Base-by-base conservation (phyloP, 1,139 yeast species). In the Pichia sp. region DNA sequence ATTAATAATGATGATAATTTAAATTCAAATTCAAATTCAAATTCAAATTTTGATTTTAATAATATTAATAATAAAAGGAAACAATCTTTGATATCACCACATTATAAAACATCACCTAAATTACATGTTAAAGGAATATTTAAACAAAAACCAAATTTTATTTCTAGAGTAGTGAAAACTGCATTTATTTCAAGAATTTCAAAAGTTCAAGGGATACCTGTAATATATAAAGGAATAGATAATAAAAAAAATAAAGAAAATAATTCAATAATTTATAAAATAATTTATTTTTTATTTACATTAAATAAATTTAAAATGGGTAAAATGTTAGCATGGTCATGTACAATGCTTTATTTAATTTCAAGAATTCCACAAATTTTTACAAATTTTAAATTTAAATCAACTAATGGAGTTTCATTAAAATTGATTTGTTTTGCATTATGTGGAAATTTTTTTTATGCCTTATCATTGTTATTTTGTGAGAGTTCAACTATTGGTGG, bases 351-450 rank as follows among this genome's bases (percentile, higher is more conserved):
- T 46, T 90, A 92, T 62, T 74, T 89, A 50, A 68, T 79, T 8
- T 87, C 96, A 2, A 72, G 98, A 54, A 69, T 89, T 46, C 98
- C 98, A 0, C 98, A 90, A 62, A 69, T 90, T 42, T 69, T 75
- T 63, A 86, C 86, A 59, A 90, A 90, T 67, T 81, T 81, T 63
- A 63, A 70, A 52, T 71, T 95, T 43, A 83, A 83, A 60, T 83
- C 96, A 4, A 92, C 95, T 0, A 83, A 82, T 40, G 97, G 97
- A 3, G 72, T 89, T 1, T 84, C 96, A 2, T 84, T 94, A 34
- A 68, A 86, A 50, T 71, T 90, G 35, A 88, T 92, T 62, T 76
- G 78, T 4, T 81, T 94, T 27, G 95, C 96, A 1, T 70, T 90
- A 40, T 55, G 78, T 38, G 96, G 96, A 3, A 92, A 92, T 64